Percentiles rank a stretch among this genome's conserved stretches.
phyloP scores from a whole-genome alignment of 345 rosid species.

The Sonneratia caseolaris region DNA sequence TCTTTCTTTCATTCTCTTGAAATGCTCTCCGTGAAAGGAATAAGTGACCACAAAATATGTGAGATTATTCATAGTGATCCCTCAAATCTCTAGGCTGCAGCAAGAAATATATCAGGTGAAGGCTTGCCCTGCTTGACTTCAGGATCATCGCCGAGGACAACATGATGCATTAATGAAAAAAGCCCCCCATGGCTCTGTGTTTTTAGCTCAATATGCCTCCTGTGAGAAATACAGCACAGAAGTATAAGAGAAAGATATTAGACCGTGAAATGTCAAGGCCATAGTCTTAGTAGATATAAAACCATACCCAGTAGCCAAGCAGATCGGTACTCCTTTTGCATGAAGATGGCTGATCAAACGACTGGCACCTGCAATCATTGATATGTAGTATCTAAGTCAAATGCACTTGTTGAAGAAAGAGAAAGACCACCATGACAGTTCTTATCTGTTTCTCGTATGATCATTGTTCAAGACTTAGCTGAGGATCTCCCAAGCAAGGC shows the following conservation, averaged over 20 bases:
- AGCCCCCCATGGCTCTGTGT: slow-evolving; percentile 69
- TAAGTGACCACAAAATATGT: slow-evolving; percentile 4
- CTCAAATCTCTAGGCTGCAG: slow-evolving; percentile 92
- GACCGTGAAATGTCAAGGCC: neutral
- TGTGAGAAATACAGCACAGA: slow-evolving; percentile 50
- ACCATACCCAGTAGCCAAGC: slow-evolving; percentile 72
- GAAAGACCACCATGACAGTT: neutral
- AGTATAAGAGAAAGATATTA: neutral
- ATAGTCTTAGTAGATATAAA: neutral
- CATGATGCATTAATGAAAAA: slow-evolving; percentile 87
- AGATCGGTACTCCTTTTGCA: slow-evolving; percentile 69
- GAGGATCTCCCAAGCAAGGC: neutral
- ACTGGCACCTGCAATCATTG: slow-evolving; percentile 51
- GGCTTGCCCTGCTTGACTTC: slow-evolving; percentile 96
- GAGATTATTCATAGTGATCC: slow-evolving; percentile 18
- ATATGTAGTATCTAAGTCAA: neutral
- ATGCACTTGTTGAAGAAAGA: neutral
- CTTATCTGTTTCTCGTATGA: neutral
- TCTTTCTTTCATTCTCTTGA: neutral
- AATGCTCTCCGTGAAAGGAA: neutral
- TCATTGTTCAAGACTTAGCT: neutral
- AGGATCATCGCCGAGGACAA: slow-evolving; percentile 86
- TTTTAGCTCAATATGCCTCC: slow-evolving; percentile 67
- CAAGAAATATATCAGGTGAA: slow-evolving; percentile 73
- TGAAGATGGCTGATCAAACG: slow-evolving; percentile 66